Conservation (phyloP, 140 eudicot genomes). For the Oenanthe javanica region DNA sequence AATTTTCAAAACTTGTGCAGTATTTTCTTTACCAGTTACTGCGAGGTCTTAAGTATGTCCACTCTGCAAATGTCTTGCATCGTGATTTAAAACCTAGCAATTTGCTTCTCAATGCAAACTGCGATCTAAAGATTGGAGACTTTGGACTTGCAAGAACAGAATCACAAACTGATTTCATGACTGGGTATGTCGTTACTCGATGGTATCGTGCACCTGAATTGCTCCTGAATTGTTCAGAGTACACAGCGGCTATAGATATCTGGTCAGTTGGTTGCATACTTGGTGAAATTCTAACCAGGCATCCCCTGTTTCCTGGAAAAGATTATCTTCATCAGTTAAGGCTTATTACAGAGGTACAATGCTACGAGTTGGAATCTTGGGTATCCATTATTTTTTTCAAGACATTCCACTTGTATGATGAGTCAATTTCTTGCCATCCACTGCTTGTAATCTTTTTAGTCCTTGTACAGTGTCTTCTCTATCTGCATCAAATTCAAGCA, state of each 20-base stretch:
- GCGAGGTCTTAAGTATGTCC: conserved; percentile 79
- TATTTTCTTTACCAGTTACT: conserved; percentile 72
- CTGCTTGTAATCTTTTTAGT: background rate
- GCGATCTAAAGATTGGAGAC: conserved; percentile 90
- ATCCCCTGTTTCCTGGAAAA: conserved; percentile 76
- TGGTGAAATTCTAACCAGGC: conserved; percentile 76
- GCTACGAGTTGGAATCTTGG: background rate
- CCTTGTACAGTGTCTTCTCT: background rate
- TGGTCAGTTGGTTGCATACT: conserved; percentile 97
- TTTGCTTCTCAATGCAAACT: conserved; percentile 68
- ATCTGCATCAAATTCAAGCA: background rate
- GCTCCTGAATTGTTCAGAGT: conserved; percentile 86
- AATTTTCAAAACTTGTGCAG: conserved; percentile 30
- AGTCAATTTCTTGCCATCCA: too few species aligned
- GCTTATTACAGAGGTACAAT: conserved; percentile 80
- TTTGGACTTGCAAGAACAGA: conserved; percentile 88
- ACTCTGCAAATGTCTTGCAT: conserved; percentile 81
- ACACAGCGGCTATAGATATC: conserved; percentile 81
- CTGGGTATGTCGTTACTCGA: conserved; percentile 85
- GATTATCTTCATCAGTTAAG: conserved; percentile 86
- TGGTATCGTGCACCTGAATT: conserved; percentile 98
- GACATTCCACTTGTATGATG: too few species aligned
- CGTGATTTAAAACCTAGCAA: conserved; percentile 94
- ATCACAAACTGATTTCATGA: conserved; percentile 84
- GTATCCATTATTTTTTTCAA: too few species aligned